A percentile compares a stretch with the other conserved stretches of the same genome.
These are phyloP conservation scores for Lolium rigidum DNA, from an alignment of 176 grass and related monocot species.

Conservation along the genomic window DNA sequence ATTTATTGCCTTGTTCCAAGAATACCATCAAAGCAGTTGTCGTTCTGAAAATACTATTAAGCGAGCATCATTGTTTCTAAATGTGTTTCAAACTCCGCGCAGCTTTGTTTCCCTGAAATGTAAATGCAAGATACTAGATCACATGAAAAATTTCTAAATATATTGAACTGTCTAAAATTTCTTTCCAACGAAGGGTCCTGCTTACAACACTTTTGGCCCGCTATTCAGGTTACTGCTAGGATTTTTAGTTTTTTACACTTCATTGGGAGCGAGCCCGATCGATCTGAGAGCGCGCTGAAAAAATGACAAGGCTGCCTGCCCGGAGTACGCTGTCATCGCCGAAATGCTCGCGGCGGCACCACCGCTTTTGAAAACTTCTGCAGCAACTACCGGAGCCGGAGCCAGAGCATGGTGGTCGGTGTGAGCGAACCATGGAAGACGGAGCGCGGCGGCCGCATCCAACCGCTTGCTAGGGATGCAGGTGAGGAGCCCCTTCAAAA, in stretches of 20 bases:
- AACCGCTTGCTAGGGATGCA: slow-evolving; percentile 18
- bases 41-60: too few relatives aligned
- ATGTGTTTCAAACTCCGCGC: too few relatives aligned
- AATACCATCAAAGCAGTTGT: too few relatives aligned
- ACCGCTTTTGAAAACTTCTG: not conserved
- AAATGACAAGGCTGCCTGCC: not conserved
- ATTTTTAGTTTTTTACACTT: not conserved
- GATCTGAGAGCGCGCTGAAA: not conserved
- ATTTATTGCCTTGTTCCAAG: too few relatives aligned
- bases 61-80: too few relatives aligned
- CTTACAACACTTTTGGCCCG: too few relatives aligned
- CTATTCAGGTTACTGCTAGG: too few relatives aligned
- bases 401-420: not conserved
- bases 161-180: too few relatives aligned
- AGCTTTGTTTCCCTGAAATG: too few relatives aligned
- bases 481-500: slow-evolving; percentile 23
- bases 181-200: too few relatives aligned
- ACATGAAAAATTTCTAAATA: too few relatives aligned
- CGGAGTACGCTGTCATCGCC: not conserved
- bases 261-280: not conserved
- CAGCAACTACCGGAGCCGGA: not conserved
- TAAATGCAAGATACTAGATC: too few relatives aligned
- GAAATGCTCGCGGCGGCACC: not conserved
- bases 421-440: not conserved
- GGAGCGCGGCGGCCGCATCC: not conserved